phyloP scores from a whole-genome alignment of 2,329 filamentous ascomycete species.

The Scorias spongiosa region DNA sequence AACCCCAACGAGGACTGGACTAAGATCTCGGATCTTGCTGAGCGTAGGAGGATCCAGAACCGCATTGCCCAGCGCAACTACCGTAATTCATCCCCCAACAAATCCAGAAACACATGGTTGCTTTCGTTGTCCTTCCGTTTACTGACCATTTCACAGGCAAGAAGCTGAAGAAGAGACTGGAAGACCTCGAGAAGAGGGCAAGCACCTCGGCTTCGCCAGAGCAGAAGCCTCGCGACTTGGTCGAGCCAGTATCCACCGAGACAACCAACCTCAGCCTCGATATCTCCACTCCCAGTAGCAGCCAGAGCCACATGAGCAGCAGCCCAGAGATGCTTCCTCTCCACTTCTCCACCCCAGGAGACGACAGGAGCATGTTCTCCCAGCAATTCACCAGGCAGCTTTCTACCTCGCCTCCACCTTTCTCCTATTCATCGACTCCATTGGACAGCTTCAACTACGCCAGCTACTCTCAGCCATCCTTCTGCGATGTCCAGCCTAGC shows the following conservation, averaged over 20 bases:
- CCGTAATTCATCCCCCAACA: slow-evolving; percentile 49
- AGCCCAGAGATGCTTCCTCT: slow-evolving; percentile 14
- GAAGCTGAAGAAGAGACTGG: slow-evolving; percentile 80
- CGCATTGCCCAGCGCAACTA: slow-evolving; percentile 96
- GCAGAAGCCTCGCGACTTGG: slow-evolving; percentile 38
- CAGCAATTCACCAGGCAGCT: slow-evolving; percentile 52
- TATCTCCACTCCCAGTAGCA: slow-evolving; percentile 15
- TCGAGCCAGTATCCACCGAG: slow-evolving; percentile 6
- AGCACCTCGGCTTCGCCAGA: slow-evolving; percentile 45
- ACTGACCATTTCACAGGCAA: slow-evolving; percentile 44
- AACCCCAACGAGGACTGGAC: slow-evolving; percentile 98
- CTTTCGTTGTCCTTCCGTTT: slow-evolving; percentile 1
- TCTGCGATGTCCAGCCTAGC: slow-evolving; percentile 26
- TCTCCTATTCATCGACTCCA: slow-evolving; percentile 54
- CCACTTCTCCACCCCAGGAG: slow-evolving; percentile 23
- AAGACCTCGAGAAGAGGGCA: slow-evolving; percentile 69
- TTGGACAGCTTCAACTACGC: slow-evolving; percentile 44
- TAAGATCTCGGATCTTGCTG: slow-evolving; percentile 93
- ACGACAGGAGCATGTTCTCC: slow-evolving; percentile 51
- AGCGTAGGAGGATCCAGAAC: slow-evolving; percentile 89
- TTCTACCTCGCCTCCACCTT: slow-evolving; percentile 57
- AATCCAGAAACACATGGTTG: background rate
- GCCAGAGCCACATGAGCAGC: slow-evolving; percentile 8
- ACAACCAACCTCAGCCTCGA: slow-evolving; percentile 2
- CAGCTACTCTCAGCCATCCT: slow-evolving; percentile 10